phyloP scores from a whole-genome alignment of 495 filamentous ascomycete genomes.

The Aspergillus sclerotiicarbonarius region DNA sequence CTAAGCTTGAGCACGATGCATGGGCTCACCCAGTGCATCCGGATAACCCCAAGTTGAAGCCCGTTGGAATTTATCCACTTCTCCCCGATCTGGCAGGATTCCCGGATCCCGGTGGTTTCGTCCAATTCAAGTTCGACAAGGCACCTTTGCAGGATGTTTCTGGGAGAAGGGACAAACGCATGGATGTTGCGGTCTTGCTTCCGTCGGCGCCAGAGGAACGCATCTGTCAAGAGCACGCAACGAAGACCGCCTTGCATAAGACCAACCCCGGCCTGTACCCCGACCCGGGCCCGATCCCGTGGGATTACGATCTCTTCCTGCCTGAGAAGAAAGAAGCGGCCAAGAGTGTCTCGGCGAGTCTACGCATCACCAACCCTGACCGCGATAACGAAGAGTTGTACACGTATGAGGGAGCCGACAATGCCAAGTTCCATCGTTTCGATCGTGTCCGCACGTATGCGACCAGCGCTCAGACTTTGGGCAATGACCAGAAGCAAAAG shows the following conservation, averaged over 20 bases:
- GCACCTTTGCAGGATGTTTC: constrained; percentile 64
- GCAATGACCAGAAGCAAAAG: constrained; percentile 49
- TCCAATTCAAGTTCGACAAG: constrained; percentile 83
- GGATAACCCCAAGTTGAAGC: constrained; percentile 70
- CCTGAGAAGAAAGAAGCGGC: constrained; percentile 55
- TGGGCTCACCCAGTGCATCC: constrained; percentile 79
- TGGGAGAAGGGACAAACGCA: constrained; percentile 69
- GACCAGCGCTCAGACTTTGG: constrained; percentile 65
- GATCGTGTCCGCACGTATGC: constrained; percentile 81
- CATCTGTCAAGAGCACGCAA: constrained; percentile 45
- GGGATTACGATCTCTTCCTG: constrained; percentile 81
- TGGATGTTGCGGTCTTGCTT: constrained; percentile 75
- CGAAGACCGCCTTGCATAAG: constrained; percentile 58
- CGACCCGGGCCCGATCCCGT: constrained; percentile 56
- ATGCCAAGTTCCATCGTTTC: constrained; percentile 62
- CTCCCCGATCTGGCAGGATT: constrained; percentile 86
- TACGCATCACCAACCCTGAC: constrained; percentile 67
- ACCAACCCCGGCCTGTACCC: constrained; percentile 60
- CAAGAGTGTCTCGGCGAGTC: constrained; percentile 66
- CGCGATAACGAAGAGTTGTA: constrained; percentile 67
- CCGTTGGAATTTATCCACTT: constrained; percentile 77
- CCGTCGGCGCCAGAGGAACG: constrained; percentile 55
- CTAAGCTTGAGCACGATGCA: constrained; percentile 60
- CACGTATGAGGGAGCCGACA: constrained; percentile 49
- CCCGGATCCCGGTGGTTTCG: constrained; percentile 81